These are phyloP conservation scores for Crithidia acanthocephali DNA, from an alignment of 208 protist genomes.

Conservation along the genomic window DNA sequence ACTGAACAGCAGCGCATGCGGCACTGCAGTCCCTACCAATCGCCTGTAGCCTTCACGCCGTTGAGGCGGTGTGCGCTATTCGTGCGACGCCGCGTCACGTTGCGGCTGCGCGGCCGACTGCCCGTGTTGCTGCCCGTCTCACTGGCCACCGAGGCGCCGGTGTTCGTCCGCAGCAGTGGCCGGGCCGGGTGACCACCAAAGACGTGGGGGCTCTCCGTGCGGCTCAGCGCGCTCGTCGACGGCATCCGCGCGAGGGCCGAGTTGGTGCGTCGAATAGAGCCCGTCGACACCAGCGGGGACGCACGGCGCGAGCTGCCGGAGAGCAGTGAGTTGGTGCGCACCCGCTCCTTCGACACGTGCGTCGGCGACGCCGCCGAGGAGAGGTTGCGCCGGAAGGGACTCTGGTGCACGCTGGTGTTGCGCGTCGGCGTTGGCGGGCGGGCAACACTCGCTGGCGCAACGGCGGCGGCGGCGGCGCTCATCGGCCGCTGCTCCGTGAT, in stretches of 20 bases:
- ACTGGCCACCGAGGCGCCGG: constrained; percentile 18
- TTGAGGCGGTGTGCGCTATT: constrained; percentile 40
- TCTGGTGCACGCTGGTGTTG: constrained; percentile 20
- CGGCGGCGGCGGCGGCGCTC: constrained; percentile 18
- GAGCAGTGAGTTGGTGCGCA: constrained; percentile 18
- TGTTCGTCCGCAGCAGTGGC: constrained; percentile 29
- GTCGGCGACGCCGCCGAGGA: not conserved
- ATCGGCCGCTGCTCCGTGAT: constrained; percentile 41
- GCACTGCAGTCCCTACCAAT: too few species aligned
- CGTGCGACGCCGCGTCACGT: constrained; percentile 27
- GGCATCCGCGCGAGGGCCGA: constrained; percentile 22
- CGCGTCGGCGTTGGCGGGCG: constrained; percentile 60
- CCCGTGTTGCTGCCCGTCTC: constrained; percentile 33
- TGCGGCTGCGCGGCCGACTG: constrained; percentile 9
- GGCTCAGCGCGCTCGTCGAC: constrained; percentile 36
- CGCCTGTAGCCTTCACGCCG: constrained; percentile 37
- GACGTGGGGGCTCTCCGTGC: constrained; percentile 46
- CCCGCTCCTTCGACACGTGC: constrained; percentile 9
- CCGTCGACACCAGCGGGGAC: constrained; percentile 20
- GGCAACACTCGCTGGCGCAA: not conserved
- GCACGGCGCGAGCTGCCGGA: constrained; percentile 39
- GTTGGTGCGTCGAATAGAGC: constrained; percentile 2
- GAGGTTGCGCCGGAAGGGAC: constrained; percentile 21
- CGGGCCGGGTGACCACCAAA: constrained; percentile 19
- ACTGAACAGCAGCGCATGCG: too few species aligned